phyloP scores from a whole-genome alignment of 2,329 filamentous ascomycete genomes.

The Cladophialophora yegresii region DNA sequence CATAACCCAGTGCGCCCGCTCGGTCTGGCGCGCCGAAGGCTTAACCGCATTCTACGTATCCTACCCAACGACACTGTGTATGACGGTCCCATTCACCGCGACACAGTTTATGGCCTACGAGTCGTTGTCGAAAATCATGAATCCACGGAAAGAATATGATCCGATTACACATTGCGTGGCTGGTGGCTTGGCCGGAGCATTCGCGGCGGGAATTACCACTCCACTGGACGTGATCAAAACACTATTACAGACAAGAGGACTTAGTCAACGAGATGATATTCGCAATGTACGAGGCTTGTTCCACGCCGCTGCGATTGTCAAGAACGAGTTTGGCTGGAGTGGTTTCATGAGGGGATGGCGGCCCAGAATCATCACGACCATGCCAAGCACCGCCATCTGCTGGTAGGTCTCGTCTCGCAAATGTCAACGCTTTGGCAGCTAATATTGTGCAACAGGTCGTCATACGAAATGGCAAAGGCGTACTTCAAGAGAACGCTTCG shows the following conservation, averaged over 20 bases:
- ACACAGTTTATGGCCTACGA: constrained; percentile 98
- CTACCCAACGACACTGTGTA: constrained; percentile 94
- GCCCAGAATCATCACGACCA: constrained; percentile 89
- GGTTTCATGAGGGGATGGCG: constrained; percentile 94
- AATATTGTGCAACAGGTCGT: constrained; percentile 51
- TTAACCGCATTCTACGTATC: constrained; percentile 94
- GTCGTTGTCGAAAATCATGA: constrained; percentile 90
- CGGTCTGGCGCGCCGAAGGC: constrained; percentile 85
- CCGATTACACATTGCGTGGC: constrained; percentile 91
- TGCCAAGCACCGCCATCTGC: constrained; percentile 99
- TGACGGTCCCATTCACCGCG: constrained; percentile 97
- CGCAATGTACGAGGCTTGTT: constrained; percentile 79
- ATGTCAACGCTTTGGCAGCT: background rate
- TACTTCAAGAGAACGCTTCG: constrained; percentile 58
- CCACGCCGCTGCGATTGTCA: constrained; percentile 77
- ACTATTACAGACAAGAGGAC: constrained; percentile 88
- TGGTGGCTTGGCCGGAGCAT: constrained; percentile 86
- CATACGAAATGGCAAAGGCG: constrained; percentile 69
- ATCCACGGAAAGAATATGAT: constrained; percentile 77
- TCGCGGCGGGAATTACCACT: constrained; percentile 90
- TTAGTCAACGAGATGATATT: constrained; percentile 75
- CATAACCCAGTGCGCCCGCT: constrained; percentile 80
- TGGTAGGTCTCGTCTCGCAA: constrained; percentile 61
- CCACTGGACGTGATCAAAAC: constrained; percentile 99
- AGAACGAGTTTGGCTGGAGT: constrained; percentile 75